Conservation (phyloP, 768 basidiomycete species). For the Pisolithus tinctorius region DNA sequence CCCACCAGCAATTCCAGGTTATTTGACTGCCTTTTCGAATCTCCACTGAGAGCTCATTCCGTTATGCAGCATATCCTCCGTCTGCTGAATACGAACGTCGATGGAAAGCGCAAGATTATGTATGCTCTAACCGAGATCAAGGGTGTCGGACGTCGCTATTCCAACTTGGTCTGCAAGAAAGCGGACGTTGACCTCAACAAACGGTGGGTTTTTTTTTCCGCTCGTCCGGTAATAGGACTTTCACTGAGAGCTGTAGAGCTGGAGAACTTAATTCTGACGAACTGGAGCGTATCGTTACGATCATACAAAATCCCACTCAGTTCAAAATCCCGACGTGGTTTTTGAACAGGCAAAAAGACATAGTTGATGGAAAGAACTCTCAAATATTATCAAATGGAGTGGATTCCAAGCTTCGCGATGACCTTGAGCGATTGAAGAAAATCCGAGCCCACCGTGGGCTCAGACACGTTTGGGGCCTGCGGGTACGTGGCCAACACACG, state of each 20-base stretch:
- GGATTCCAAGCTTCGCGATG: constrained; percentile 97
- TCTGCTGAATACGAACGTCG: constrained; percentile 99
- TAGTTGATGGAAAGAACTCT: constrained; percentile 92
- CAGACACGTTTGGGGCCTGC: constrained; percentile 88
- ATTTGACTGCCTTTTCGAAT: constrained; percentile 8
- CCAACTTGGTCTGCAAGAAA: constrained; percentile 99
- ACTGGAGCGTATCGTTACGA: constrained; percentile 96
- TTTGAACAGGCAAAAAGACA: constrained; percentile 98
- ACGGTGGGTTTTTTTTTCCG: constrained; percentile 55
- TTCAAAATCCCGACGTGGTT: constrained; percentile 99
- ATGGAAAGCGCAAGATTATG: constrained; percentile 99
- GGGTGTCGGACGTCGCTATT: constrained; percentile 98
- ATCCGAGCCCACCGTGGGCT: constrained; percentile 95
- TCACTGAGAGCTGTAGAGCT: constrained; percentile 49
- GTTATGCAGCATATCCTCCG: constrained; percentile 87
- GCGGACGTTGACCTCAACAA: constrained; percentile 98
- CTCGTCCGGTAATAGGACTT: background rate
- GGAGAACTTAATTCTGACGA: constrained; percentile 99
- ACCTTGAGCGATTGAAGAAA: constrained; percentile 98
- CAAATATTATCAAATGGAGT: constrained; percentile 96
- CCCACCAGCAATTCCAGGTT: constrained; percentile 94
- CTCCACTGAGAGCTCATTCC: constrained; percentile 2
- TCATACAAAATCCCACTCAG: constrained; percentile 98
- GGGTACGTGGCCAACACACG: constrained; percentile 98
- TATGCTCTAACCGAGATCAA: constrained; percentile 99